Base-by-base conservation (phyloP, 345 rosid genomes). In the Lepidium didymum region DNA sequence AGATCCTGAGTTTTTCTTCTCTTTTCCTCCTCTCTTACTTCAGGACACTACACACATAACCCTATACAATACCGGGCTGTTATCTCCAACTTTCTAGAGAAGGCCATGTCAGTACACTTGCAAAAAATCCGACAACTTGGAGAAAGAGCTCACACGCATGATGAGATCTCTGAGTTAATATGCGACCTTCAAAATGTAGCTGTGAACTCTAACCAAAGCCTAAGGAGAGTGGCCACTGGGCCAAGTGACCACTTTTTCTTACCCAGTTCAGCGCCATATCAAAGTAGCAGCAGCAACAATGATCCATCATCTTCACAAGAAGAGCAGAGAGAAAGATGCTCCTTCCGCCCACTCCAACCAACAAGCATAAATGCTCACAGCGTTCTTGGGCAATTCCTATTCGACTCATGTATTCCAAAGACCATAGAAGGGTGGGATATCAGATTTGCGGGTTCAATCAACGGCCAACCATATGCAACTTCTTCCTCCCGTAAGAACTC, bases 401-500 rank as follows among this genome's bases (percentile, higher is more conserved):
- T 87, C 69, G 99, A 94, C 77, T 85, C 82, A 1, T 89, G 96
- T 29, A 84, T 94, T 44, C 99, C 99, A 10, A 94, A 81, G 84
- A 91, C 88, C 19, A 83, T 94, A 8, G 99, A 94, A 79, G 99
- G 97, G 0, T 91, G 99, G 99, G 99, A 94, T 84, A 79, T 91
- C 41, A 91, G 92, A 75, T 86, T 94, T 41, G 76, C 81, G 1
- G 84, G 95, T 44, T 82, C 85, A 52, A 53, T 83, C 15, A 90
- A 90, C 11, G 88, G 91, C 36, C 92, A 86, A 68, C 95, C 89
- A 1, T 78, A 80, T 46, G 86, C 83, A 9, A 83, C 91, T 64
- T 81, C 86, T 21, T 75, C 74, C 7, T 81, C 84, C 68, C 83
- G 55, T 58, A 75, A 65, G 79, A 69, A 18, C 18, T 85, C 86